A percentile compares a stretch with the other conserved stretches of the same genome.
Conservation (phyloP, 768 basidiomycete genomes). For the Panaeolus cyanescens region DNA sequence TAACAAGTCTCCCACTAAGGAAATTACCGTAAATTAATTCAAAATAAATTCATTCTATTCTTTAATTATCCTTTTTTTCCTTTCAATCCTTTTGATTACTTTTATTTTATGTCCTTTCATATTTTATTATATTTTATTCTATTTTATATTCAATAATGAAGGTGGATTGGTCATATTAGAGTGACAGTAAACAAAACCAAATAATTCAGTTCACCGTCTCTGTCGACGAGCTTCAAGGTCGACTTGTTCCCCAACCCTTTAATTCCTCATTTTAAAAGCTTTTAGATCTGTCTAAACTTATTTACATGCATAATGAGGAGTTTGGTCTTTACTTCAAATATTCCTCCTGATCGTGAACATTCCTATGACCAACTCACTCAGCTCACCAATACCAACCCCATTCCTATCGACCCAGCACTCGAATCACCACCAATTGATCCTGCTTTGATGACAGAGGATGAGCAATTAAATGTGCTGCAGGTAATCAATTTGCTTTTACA, state of each 20-base stretch:
- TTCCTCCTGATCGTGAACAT: slow-evolving; percentile 52
- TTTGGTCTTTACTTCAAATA: slow-evolving; percentile 54
- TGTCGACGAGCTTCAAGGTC: slow-evolving; percentile 36
- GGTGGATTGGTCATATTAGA: background rate
- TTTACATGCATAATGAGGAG: slow-evolving; percentile 54
- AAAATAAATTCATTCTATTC: background rate
- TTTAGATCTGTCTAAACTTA: slow-evolving; percentile 15
- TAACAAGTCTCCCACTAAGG: slow-evolving; percentile 32
- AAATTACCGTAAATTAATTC: background rate
- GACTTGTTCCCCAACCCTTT: slow-evolving; percentile 11
- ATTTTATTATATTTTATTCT: too few species aligned
- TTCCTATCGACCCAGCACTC: slow-evolving; percentile 83
- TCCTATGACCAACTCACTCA: slow-evolving; percentile 65
- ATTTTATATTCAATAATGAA: too few species aligned
- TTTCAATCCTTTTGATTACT: background rate
- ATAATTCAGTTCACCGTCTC: slow-evolving; percentile 42
- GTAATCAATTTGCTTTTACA: slow-evolving; percentile 30
- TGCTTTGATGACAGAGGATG: slow-evolving; percentile 37
- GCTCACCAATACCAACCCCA: slow-evolving; percentile 55
- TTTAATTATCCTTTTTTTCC: background rate
- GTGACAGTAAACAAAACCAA: slow-evolving; percentile 36
- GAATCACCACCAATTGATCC: slow-evolving; percentile 55
- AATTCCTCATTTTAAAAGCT: slow-evolving; percentile 6
- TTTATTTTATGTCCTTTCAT: too few species aligned
- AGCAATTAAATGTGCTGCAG: slow-evolving; percentile 26